Conservation (phyloP, 2,329 filamentous ascomycete genomes). For the Phialophora macrospora region DNA sequence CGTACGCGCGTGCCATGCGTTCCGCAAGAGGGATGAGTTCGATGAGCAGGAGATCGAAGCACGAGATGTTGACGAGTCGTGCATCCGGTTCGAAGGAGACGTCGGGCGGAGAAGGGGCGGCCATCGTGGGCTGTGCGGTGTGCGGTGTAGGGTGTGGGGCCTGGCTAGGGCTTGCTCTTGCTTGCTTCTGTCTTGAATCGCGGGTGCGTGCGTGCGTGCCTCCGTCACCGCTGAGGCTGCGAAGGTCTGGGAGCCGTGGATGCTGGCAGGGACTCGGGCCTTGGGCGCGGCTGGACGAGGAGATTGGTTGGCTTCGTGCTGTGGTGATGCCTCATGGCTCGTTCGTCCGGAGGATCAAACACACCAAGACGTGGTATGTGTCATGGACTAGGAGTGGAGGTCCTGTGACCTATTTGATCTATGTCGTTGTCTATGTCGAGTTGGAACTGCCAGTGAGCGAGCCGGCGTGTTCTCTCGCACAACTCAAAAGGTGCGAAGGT, state of each 20-base stretch:
- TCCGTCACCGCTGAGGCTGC: neutral
- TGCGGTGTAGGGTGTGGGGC: neutral
- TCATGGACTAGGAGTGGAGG: neutral
- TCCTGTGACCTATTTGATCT: neutral
- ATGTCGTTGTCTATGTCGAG: neutral
- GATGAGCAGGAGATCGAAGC: constrained; percentile 92
- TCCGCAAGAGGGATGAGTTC: constrained; percentile 95
- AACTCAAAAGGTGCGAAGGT: neutral
- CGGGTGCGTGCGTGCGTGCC: too few species aligned
- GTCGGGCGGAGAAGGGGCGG: constrained; percentile 9
- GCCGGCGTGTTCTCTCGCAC: neutral
- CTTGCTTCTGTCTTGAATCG: neutral
- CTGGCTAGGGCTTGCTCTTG: neutral
- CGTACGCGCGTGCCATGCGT: constrained; percentile 67
- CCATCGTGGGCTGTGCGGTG: constrained; percentile 14
- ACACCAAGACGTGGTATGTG: neutral
- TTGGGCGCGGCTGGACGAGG: neutral
- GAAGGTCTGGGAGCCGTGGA: neutral
- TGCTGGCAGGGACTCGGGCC: neutral
- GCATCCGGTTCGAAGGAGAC: constrained; percentile 19
- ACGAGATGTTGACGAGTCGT: constrained; percentile 78
- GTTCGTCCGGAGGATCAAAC: neutral
- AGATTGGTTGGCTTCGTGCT: constrained; percentile 4
- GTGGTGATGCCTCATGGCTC: neutral
- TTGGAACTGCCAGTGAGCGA: neutral